Conservation (phyloP, 2,329 filamentous ascomycete species). For the Colletotrichum kahawae region DNA sequence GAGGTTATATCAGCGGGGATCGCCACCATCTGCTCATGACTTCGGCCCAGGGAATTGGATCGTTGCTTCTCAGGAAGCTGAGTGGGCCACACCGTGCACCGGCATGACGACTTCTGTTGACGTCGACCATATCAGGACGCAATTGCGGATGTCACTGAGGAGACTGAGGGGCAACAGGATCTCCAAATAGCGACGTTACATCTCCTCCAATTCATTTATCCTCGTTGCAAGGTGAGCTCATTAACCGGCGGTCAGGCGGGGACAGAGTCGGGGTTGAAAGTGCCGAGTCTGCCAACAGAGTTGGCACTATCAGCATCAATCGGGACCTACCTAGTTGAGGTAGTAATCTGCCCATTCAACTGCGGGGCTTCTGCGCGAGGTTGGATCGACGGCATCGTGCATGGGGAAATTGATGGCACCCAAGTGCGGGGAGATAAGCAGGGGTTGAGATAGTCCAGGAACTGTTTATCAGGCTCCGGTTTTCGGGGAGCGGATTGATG, state of each 20-base stretch:
- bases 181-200: constrained; percentile 15
- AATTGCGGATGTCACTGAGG: neutral
- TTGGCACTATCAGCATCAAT: neutral
- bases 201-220: neutral
- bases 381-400: neutral
- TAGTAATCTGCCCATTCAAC: neutral
- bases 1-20: neutral
- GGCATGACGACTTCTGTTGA: neutral
- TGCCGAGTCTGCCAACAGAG: neutral
- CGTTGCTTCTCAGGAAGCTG: neutral
- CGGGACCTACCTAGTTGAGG: neutral
- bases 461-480: neutral
- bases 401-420: neutral
- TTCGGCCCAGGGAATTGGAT: neutral
- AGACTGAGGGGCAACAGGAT: neutral
- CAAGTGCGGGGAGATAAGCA: constrained; percentile 15
- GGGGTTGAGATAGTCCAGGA: neutral
- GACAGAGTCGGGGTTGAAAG: neutral
- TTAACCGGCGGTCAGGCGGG: neutral
- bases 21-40: neutral
- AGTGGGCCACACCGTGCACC: neutral
- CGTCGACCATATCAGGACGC: neutral
- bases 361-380: neutral
- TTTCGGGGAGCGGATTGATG: neutral
- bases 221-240: neutral